phyloP scores from a whole-genome alignment of 345 rosid genomes.

The Conringia planisiliqua region DNA sequence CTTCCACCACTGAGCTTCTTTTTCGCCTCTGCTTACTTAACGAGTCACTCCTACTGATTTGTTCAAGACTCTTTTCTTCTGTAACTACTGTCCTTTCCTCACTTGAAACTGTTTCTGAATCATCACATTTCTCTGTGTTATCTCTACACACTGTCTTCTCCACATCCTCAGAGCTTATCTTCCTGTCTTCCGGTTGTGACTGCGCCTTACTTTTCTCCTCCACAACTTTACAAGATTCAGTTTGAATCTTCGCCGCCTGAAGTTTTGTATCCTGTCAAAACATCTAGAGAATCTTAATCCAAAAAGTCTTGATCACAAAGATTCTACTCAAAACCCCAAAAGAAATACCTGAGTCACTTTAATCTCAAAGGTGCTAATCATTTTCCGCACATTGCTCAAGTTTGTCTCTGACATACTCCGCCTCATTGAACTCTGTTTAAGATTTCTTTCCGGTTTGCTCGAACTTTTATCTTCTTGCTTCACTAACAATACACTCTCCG shows the following conservation, averaged over 20 bases:
- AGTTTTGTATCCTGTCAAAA: slow-evolving; percentile 24
- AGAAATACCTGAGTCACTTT: slow-evolving; percentile 53
- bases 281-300: slow-evolving; percentile 11
- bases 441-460: slow-evolving; percentile 4
- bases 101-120: slow-evolving; percentile 35
- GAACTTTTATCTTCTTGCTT: slow-evolving; percentile 15
- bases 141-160: neutral
- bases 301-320: neutral
- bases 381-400: slow-evolving; percentile 61
- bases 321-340: neutral
- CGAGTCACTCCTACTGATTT: slow-evolving; percentile 25
- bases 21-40: slow-evolving; percentile 31
- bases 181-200: slow-evolving; percentile 33
- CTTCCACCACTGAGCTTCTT: slow-evolving; percentile 13
- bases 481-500: slow-evolving; percentile 15
- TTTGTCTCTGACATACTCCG: slow-evolving; percentile 39
- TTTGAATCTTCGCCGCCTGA: neutral
- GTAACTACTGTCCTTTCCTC: slow-evolving; percentile 32
- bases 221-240: slow-evolving; percentile 3
- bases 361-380: slow-evolving; percentile 76
- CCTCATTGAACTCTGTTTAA: slow-evolving; percentile 17
- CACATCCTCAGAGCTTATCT: neutral
- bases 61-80: slow-evolving; percentile 32
- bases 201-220: slow-evolving; percentile 4
- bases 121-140: slow-evolving; percentile 25